These are phyloP conservation scores for Naganishia randhawae DNA, from an alignment of 768 basidiomycete genomes.

Conservation along the genomic window DNA sequence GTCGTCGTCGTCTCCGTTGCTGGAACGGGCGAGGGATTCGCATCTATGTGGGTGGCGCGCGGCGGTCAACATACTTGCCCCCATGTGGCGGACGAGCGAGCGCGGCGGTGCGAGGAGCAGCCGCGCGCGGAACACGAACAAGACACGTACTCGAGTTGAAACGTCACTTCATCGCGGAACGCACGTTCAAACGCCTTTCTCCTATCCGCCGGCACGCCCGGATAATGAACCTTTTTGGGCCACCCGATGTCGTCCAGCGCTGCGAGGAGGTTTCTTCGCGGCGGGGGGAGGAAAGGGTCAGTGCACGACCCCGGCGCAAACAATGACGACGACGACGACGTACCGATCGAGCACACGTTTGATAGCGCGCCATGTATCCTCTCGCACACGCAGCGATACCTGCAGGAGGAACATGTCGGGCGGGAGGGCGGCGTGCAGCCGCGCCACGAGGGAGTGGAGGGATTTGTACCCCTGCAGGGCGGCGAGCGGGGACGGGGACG, in stretches of 20 bases:
- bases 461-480: not conserved
- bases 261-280: conserved; percentile 60
- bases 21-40: conserved; percentile 37
- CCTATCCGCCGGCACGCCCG: conserved; percentile 55
- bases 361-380: not conserved
- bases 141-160: conserved; percentile 71
- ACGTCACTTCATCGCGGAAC: conserved; percentile 68
- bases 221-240: conserved; percentile 73
- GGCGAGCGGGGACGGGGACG: not conserved
- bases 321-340: not conserved
- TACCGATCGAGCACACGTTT: not conserved
- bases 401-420: not conserved
- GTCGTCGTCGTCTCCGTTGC: too few relatives aligned
- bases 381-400: not conserved
- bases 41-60: too few relatives aligned
- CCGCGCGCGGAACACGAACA: conserved; percentile 5
- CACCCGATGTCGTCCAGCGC: conserved; percentile 75
- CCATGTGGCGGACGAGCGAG: too few relatives aligned
- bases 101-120: not conserved
- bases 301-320: conserved; percentile 2
- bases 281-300: conserved; percentile 16
- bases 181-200: conserved; percentile 68
- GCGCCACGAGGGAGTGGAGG: not conserved
- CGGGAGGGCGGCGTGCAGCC: not conserved
- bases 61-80: too few relatives aligned